phyloP scores from a whole-genome alignment of 768 basidiomycete species.

The Phaeotremella skinneri region DNA sequence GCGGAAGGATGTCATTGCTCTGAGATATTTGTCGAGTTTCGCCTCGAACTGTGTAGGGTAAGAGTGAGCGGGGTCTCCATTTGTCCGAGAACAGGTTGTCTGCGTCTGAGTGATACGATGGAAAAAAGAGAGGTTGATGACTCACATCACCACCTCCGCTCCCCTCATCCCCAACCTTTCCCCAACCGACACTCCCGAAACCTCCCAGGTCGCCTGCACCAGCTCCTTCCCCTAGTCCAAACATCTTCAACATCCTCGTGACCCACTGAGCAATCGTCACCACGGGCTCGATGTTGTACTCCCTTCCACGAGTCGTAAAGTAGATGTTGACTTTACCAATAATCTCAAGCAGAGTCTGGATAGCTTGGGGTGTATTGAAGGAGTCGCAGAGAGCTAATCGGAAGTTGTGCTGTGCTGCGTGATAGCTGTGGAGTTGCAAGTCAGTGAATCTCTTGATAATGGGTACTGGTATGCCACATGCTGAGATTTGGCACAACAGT shows the following conservation, averaged over 20 bases:
- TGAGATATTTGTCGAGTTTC: slow-evolving; percentile 81
- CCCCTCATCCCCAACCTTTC: slow-evolving; percentile 57
- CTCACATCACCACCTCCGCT: slow-evolving; percentile 54
- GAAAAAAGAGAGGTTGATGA: slow-evolving; percentile 11
- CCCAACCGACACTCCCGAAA: slow-evolving; percentile 71
- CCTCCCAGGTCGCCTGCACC: slow-evolving; percentile 64
- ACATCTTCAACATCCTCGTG: slow-evolving; percentile 57
- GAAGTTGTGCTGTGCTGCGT: slow-evolving; percentile 73
- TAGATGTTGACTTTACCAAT: slow-evolving; percentile 85
- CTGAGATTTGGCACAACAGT: neutral
- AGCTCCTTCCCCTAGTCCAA: slow-evolving; percentile 58
- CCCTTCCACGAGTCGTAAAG: slow-evolving; percentile 55
- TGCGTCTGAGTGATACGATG: neutral
- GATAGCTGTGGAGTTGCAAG: slow-evolving; percentile 57
- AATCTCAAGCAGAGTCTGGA: slow-evolving; percentile 72
- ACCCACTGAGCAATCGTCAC: slow-evolving; percentile 58
- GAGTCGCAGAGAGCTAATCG: slow-evolving; percentile 88
- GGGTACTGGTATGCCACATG: too few species aligned
- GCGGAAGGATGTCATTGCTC: slow-evolving; percentile 80
- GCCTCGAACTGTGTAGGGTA: slow-evolving; percentile 66
- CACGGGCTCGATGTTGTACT: slow-evolving; percentile 60
- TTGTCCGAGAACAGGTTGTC: slow-evolving; percentile 13
- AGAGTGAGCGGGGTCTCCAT: neutral
- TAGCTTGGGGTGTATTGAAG: slow-evolving; percentile 86
- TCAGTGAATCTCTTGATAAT: slow-evolving; percentile 1